Evolutionary conservation across 352 stramenopile species (phyloP), one percentile per base, ranked within the genome.

Genomic region (Phytophthora hybrid): DNA sequence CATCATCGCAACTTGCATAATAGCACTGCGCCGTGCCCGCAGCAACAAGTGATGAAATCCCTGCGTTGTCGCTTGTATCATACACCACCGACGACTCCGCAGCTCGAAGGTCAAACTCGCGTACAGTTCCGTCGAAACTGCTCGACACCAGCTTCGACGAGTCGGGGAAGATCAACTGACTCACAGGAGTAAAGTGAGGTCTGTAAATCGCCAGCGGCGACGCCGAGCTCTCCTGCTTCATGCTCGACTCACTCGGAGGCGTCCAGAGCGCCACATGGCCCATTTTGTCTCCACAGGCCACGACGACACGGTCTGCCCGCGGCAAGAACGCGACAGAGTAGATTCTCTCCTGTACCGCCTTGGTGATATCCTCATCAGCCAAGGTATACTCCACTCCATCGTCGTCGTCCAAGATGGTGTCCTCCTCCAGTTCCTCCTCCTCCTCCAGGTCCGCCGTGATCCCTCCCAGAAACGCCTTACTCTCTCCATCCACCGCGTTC

Each of bases 311-410:
- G 66, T 92, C 83, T 1, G 69, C 59, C 41, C 84, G 85, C 7
- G 89, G 89, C 46, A 94, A 88, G 75, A 97, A 91, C 18, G 82
- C 84, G 29, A 97, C 71, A 5, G 88, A 87, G 55, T 93, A 97
- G 32, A 97, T 82, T 39, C 91, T 84, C 59, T 93, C 82, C 16
- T 88, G 77, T 16, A 83, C 70, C 1, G 89, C 86, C 71, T 97
- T 97, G 44, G 85, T 81, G 4, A 97, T 78, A 77, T 95, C 90
- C 0, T 74, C 54, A 18, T 78, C 66, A 16, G 65, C 53, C 26
- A 97, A 57, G 1, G 69, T 47, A 54, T 94, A 97, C 11, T 88
- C 76, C 0, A 93, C 68, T 16, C 81, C 55, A 47, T 80, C 69
- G 39, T 79, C 66, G 23, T 82, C 66, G 3, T 74, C 67, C 52